Base-by-base conservation (phyloP, 2,329 filamentous ascomycete species). In the Dissoconium aciculare region DNA sequence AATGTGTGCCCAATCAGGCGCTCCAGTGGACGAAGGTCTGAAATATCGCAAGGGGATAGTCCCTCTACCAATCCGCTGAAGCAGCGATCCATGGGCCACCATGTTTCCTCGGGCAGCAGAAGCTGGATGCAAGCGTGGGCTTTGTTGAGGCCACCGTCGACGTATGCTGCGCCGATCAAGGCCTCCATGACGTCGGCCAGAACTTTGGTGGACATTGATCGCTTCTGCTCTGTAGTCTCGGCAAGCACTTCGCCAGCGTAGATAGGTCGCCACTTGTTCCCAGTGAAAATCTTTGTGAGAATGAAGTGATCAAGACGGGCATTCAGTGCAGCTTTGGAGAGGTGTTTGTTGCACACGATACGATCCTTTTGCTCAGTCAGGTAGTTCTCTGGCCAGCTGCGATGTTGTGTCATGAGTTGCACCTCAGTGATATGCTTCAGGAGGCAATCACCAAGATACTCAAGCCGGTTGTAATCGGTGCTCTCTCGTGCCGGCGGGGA, bases 121-220 rank as follows among this genome's bases (percentile, higher is more conserved):
- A 74, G 50, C 3, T 64, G 60, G 9, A 89, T 64, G 50, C 77
- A 84, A 2, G 56, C 44, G 11, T 76, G 54, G 0, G 76, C 78
- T 40, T 71, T 75, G 0, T 58, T 28, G 10, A 79, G 57, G 0
- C 78, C 78, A 1, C 80, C 78, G 31, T 80, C 69, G 1, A 78
- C 37, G 43, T 69, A 84, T 0, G 78, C 69, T 1, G 74, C 79
- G 1, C 83, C 87, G 12, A 94, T 76, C 0, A 94, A 60, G 0
- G 85, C 71, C 50, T 95, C 87, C 0, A 93, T 67, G 0, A 94
- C 75, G 45, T 95, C 87, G 3, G 87, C 87, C 5, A 94, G 66
- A 0, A 71, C 71, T 50, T 95, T 95, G 2, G 73, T 78, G 0
- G 81, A 78, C 17, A 84, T 49, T 10, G 50, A 46, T 4, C 63